Evolutionary conservation across 1,284 basidiomycete species (phyloP), one percentile per base, ranked within the genome.

Genomic region (Melampsora larici-populina): DNA sequence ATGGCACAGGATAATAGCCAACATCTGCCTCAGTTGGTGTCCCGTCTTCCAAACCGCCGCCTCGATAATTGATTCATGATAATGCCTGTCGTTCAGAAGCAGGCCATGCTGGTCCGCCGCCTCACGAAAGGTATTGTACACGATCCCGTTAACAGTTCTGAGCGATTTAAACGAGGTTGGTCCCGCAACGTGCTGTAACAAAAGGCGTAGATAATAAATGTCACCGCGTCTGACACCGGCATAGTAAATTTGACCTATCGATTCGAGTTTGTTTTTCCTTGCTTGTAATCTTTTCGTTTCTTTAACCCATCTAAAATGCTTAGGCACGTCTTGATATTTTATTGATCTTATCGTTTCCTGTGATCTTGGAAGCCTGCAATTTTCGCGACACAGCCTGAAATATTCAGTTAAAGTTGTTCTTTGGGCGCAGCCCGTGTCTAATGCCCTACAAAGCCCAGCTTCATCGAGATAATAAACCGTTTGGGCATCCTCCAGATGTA

Each of bases 31-130:
- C 0, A 69, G 26, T 17, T 33, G 4, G 1, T 15, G n/a, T 0
- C 46, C 46, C 0, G 13, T 29, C 43, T 51, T 69, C 46, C 46
- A 69, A 2, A 9, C 26, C 2, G 46, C 17, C 5, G 46, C 67
- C 24, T 69, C 67, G 3, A 7, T 29, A 1, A 69, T 80, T 74
- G 86, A 87, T 5, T 79, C 78, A 0, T 81, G 33, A 86, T 86
- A 87, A 51, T 69, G 67, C 21, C 15, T 1, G 24, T 69, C 67
- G 13, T 3, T 69, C 11, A 17, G 13, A 21, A 69, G 13, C 1
- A 69, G 26, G 4, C 46, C 26, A 17, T 13, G n/a, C 1, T 18
- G 40, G 0, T 51, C 26, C 0, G 46, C 46, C 2, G 46, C 46
- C 6, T 29, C 46, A n/a, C n/a, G n/a, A n/a, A n/a, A n/a, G n/a